Conservation (phyloP, 495 filamentous ascomycete species). For the Aspergillus haitiensis region DNA sequence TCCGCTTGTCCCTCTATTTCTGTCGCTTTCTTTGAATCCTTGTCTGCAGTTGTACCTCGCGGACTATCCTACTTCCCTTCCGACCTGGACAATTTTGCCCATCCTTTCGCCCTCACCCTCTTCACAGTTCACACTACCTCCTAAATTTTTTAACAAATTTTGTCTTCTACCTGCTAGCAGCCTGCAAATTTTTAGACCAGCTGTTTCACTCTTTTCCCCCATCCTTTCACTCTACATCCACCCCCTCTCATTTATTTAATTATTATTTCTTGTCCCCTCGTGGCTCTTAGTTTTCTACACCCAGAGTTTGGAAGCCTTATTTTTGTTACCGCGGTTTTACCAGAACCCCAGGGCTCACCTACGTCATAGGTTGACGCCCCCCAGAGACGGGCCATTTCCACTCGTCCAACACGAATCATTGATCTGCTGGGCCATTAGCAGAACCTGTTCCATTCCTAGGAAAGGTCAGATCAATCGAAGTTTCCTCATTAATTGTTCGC, state of each 20-base stretch:
- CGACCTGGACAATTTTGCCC: conserved; percentile 19
- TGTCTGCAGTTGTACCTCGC: conserved; percentile 12
- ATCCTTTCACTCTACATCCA: neutral
- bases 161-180: neutral
- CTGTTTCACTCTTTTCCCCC: neutral
- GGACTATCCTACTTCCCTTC: conserved; percentile 32
- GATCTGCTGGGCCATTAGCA: conserved; percentile 30
- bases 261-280: neutral
- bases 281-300: conserved; percentile 6
- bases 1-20: neutral
- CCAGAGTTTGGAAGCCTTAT: conserved; percentile 1
- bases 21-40: conserved; percentile 1
- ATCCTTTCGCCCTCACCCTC: conserved; percentile 9
- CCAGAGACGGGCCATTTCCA: conserved; percentile 35
- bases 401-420: conserved; percentile 30
- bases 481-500: conserved; percentile 21
- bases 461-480: conserved; percentile 31
- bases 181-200: too few species aligned
- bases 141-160: neutral
- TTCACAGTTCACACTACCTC: conserved; percentile 1
- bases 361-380: conserved; percentile 40
- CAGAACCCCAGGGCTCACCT: conserved; percentile 29
- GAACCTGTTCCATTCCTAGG: conserved; percentile 21
- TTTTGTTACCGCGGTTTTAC: conserved; percentile 24
- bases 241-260: neutral